Percentiles rank a stretch among this genome's conserved stretches.
Evolutionary conservation across 2,329 filamentous ascomycete species (phyloP).

Genomic region (Aspergillus sp.): DNA sequence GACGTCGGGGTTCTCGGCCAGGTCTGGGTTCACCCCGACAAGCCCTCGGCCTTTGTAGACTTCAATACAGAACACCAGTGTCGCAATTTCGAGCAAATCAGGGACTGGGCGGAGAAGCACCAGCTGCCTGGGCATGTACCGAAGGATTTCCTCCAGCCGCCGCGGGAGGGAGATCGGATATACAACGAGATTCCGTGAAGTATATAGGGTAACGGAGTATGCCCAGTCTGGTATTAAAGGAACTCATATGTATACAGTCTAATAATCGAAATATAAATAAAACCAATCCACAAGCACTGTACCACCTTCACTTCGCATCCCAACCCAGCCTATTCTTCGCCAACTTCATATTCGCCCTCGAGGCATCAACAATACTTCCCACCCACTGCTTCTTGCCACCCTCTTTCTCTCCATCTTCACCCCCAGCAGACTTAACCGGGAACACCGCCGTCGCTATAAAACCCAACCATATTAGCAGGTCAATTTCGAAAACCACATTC

Average conservation of each 20-base stretch:
- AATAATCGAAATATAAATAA: neutral
- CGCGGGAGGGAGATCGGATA: neutral
- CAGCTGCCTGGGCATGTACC: constrained; percentile 41
- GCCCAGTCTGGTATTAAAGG: too few relatives aligned
- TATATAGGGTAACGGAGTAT: too few relatives aligned
- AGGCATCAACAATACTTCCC: neutral
- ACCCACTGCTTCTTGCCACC: neutral
- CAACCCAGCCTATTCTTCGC: neutral
- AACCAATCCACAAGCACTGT: neutral
- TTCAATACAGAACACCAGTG: constrained; percentile 63
- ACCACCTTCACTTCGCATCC: neutral
- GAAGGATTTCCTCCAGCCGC: neutral
- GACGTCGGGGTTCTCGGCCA: constrained; percentile 63
- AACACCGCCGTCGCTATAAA: neutral
- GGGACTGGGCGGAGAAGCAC: constrained; percentile 54
- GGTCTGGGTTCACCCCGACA: constrained; percentile 54
- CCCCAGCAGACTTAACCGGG: neutral
- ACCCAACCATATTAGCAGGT: neutral
- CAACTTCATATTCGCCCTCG: constrained; percentile 1
- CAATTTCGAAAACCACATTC: neutral
- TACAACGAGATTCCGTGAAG: neutral
- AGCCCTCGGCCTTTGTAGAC: constrained; percentile 56
- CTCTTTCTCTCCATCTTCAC: neutral
- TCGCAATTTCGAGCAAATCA: constrained; percentile 56
- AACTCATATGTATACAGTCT: neutral